Conservation (phyloP, 2,329 filamentous ascomycete genomes). For the Venturia effusa region DNA sequence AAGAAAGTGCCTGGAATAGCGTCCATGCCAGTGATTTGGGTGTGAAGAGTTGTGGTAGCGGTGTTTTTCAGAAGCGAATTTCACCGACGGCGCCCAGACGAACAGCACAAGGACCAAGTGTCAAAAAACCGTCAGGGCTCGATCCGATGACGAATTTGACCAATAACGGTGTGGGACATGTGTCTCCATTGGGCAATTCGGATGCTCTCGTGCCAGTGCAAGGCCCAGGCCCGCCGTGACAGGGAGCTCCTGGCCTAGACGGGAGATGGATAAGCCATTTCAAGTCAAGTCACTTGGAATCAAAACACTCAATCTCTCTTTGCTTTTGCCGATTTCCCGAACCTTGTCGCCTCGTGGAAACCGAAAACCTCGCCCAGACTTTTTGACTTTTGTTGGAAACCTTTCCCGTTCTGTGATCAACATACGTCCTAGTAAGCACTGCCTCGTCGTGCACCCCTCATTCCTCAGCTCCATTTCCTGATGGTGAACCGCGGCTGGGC, state of each 20-base stretch:
- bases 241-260: neutral
- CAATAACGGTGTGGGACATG: neutral
- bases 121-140: neutral
- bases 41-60: neutral
- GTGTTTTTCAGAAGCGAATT: neutral
- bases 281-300: neutral
- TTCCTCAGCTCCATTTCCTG: neutral
- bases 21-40: neutral
- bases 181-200: neutral
- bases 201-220: neutral
- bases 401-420: neutral
- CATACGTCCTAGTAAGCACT: neutral
- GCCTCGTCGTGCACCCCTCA: conserved; percentile 1
- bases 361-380: neutral
- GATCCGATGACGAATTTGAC: neutral
- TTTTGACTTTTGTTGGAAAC: neutral
- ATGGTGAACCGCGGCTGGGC: neutral
- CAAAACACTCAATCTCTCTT: neutral
- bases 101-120: neutral
- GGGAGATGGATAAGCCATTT: neutral
- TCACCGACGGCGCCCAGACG: neutral
- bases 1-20: neutral
- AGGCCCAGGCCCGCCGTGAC: neutral
- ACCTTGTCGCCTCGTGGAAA: neutral
- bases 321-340: neutral